Evolutionary conservation across 176 grass and related monocot genomes (phyloP).

Genomic region (Dactylis glomerata): DNA sequence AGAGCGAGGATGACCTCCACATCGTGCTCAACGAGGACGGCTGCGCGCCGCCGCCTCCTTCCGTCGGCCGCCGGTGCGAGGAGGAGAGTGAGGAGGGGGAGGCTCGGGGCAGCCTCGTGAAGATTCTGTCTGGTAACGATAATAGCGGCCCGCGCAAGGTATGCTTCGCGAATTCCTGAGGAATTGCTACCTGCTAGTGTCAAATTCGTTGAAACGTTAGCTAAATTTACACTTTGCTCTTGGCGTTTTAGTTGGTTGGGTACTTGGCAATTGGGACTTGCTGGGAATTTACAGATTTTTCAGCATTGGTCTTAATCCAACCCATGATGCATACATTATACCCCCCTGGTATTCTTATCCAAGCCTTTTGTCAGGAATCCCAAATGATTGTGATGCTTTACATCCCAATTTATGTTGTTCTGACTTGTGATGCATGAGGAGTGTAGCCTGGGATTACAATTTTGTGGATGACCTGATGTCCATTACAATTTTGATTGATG

Average conservation of each 20-base stretch:
- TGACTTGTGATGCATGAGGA: neutral
- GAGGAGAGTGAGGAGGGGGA: constrained; percentile 41
- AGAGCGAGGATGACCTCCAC: constrained; percentile 70
- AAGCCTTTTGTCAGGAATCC: neutral
- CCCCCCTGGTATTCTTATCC: neutral
- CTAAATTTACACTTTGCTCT: neutral
- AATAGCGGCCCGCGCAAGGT: constrained; percentile 26
- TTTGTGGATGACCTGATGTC: constrained; percentile 5
- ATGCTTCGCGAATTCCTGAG: constrained; percentile 23
- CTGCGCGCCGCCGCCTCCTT: constrained; percentile 16
- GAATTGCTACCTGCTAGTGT: neutral
- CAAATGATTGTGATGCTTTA: neutral
- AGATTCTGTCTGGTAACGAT: neutral
- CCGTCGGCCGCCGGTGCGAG: neutral
- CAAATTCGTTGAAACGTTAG: neutral
- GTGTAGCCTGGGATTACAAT: neutral
- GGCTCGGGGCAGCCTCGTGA: constrained; percentile 21
- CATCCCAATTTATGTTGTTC: constrained; percentile 3
- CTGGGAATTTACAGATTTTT: neutral
- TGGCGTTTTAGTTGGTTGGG: neutral
- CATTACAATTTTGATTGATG: constrained; percentile 11
- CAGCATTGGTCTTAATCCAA: neutral
- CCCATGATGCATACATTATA: neutral
- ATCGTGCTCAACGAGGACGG: constrained; percentile 74
- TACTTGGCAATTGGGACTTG: neutral